These are phyloP conservation scores for Eucalyptus cloeziana DNA, from an alignment of 345 rosid genomes.

Conservation along the genomic window DNA sequence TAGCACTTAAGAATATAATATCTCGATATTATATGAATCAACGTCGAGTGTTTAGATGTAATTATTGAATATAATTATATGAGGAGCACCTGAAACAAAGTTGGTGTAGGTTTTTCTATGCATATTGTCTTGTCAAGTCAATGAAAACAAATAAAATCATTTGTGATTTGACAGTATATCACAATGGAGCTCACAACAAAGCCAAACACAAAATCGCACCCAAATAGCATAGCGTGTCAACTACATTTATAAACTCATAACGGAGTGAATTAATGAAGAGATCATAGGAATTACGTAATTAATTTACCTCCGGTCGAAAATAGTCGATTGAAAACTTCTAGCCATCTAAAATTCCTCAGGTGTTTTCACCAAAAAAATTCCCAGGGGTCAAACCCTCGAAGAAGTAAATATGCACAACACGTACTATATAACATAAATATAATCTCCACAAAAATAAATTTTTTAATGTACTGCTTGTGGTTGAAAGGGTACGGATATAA, in stretches of 20 bases:
- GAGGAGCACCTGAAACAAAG: neutral
- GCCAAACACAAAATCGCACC: neutral
- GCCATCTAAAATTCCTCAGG: neutral
- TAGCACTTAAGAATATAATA: neutral
- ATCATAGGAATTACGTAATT: neutral
- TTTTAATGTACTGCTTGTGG: neutral
- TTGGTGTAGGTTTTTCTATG: neutral
- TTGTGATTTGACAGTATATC: neutral
- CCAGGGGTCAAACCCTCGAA: neutral
- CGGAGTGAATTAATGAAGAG: neutral
- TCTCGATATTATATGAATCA: neutral
- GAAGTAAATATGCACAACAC: neutral
- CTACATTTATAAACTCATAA: neutral
- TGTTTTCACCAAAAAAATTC: neutral
- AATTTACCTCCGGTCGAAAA: neutral
- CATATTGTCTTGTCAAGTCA: neutral
- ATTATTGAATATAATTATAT: neutral
- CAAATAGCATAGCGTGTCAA: neutral
- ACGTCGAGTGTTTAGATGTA: neutral
- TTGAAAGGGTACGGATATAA: neutral
- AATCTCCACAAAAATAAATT: rapidly evolving
- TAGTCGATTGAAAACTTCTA: neutral
- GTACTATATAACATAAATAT: neutral
- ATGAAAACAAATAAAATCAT: neutral
- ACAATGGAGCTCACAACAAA: neutral